phyloP scores from a whole-genome alignment of 2,329 filamentous ascomycete species.

The Pseudocercospora vitis region DNA sequence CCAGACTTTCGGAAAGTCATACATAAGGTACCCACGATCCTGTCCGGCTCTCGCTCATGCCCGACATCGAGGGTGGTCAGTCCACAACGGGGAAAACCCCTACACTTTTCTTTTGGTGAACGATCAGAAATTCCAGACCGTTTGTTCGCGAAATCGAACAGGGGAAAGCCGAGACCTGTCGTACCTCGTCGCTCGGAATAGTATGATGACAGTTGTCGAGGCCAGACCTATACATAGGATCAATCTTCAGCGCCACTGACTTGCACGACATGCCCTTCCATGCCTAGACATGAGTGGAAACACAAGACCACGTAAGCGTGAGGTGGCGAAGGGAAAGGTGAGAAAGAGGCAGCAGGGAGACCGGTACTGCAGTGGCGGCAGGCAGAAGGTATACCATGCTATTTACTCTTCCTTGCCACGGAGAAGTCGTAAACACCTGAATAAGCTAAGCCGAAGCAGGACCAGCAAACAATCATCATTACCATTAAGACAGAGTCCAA shows the following conservation, averaged over 20 bases:
- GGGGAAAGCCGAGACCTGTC: too few species aligned
- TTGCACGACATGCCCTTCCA: conserved; percentile 4
- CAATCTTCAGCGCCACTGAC: neutral
- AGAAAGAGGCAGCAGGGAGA: conserved; percentile 1
- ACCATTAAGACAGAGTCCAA: conserved; percentile 31
- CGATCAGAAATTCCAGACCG: too few species aligned
- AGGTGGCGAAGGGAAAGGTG: neutral
- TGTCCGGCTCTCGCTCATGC: too few species aligned
- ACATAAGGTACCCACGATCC: too few species aligned
- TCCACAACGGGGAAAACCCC: too few species aligned
- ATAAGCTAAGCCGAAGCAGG: conserved; percentile 17
- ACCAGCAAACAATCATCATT: conserved; percentile 28
- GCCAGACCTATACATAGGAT: neutral
- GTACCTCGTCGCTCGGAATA: too few species aligned
- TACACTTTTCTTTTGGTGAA: too few species aligned
- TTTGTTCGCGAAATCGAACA: too few species aligned
- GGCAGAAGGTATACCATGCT: conserved; percentile 22
- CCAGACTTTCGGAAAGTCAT: too few species aligned
- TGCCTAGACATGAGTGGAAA: conserved; percentile 1
- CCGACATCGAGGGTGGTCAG: too few species aligned
- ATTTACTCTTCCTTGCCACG: conserved; percentile 27
- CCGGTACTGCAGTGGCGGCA: conserved; percentile 16
- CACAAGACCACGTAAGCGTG: neutral
- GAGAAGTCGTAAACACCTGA: conserved; percentile 22
- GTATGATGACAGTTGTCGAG: neutral